Evolutionary conservation across 495 filamentous ascomycete species (phyloP).

Genomic region (Neurospora pannonica): DNA sequence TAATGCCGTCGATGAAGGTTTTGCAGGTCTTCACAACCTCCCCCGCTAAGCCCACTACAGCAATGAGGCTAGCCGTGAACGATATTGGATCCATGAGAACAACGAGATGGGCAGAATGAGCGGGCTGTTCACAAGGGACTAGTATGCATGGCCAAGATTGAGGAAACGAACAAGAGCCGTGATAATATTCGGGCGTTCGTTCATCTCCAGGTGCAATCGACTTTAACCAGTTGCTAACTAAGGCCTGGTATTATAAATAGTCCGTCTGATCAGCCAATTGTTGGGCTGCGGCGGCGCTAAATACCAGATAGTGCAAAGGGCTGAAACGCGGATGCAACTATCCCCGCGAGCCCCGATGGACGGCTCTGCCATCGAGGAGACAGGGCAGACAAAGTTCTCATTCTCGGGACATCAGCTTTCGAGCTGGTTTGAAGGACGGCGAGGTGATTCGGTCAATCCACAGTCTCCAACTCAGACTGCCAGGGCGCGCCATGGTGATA

Average conservation of each 20-base stretch:
- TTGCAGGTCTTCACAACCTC: slow-evolving; percentile 4
- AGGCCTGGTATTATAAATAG: too few species aligned
- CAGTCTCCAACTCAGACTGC: not conserved
- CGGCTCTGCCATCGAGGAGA: too few species aligned
- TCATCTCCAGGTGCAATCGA: too few species aligned
- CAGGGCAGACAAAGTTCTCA: not conserved
- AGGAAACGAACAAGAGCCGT: not conserved
- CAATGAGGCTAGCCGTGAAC: slow-evolving; percentile 3
- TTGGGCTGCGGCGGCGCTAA: not conserved
- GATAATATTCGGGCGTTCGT: not conserved
- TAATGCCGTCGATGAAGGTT: slow-evolving; percentile 2
- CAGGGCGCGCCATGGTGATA: not conserved
- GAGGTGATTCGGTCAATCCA: not conserved
- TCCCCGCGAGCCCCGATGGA: too few species aligned
- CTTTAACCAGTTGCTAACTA: too few species aligned
- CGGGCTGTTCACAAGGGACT: not conserved
- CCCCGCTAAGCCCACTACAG: slow-evolving; percentile 1
- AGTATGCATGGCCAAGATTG: not conserved
- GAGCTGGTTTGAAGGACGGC: not conserved
- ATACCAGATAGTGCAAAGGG: not conserved
- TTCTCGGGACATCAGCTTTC: not conserved
- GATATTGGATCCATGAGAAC: not conserved
- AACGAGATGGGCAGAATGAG: not conserved
- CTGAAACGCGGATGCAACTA: not conserved
- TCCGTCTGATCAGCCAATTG: not conserved